Evolutionary conservation across 306 rosid genomes (phyloP), one percentile per base, ranked within the genome.

Genomic region (Ochetophila trinervis): DNA sequence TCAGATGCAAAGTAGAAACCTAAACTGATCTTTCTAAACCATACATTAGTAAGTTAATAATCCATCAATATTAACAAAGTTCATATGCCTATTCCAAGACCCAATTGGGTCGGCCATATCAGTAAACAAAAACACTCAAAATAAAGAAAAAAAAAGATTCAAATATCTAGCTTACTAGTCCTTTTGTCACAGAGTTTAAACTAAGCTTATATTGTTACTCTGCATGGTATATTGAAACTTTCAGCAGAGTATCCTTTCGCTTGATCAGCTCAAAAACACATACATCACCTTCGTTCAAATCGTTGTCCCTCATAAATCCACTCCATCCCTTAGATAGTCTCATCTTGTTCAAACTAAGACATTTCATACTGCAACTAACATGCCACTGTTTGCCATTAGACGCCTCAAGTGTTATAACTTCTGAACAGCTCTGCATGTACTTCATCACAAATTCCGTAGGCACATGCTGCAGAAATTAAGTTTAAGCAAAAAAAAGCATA

Each of bases 391-490:
- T 17, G 10, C 74, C 72, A 47, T 56, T 6, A 4, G 20, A 57
- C 58, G 34, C 74, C 65, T 65, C 65, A 18, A 82, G 60, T 47
- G 58, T 65, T 4, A 75, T 13, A 34, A 45, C 4, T 50, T 24
- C 20, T 0, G 23, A 19, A 48, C 55, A 6, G 1, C n/a, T 11
- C 19, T 14, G 55, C 67, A 82, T 14, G 72, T 78, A 63, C 50
- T 75, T 69, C 0, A 0, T 4, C 56, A 66, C 55, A 62, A 79
- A 82, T 5, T 22, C 6, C 20, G 42, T 5, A 52, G 73, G 69
- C 30, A 76, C 72, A 59, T 47, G 24, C 88, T 84, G 71, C 83
- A 70, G 63, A 66, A 30, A 0, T 18, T 50, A 4, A 5, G 21
- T 2, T 22, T 35, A 19, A 0, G 3, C n/a, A n/a, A n/a, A 16